Conservation (phyloP, 1,284 basidiomycete genomes). For the Entoloma clypeatum region DNA sequence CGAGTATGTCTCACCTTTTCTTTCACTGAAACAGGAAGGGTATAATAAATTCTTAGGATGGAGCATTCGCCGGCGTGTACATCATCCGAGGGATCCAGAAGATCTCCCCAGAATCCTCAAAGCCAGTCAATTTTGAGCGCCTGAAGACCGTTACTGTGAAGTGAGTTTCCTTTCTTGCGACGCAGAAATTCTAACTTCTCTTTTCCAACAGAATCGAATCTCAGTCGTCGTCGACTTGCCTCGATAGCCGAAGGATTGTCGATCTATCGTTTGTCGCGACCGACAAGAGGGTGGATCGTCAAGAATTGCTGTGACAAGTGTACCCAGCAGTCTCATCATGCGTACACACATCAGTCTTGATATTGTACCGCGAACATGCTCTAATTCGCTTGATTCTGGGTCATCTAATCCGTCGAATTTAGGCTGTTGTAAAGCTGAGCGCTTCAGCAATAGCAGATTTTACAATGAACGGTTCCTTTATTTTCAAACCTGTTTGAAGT, state of each 20-base stretch:
- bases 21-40: no score
- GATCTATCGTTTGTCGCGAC: constrained; percentile 45
- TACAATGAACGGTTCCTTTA: no score
- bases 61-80: constrained; percentile 50
- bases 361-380: no score
- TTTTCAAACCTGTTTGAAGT: no score
- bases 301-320: constrained; percentile 22
- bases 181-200: constrained; percentile 3
- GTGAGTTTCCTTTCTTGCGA: constrained; percentile 32
- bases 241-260: constrained; percentile 49
- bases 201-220: constrained; percentile 42
- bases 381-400: no score
- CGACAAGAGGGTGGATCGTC: constrained; percentile 33
- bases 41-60: no score
- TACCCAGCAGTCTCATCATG: neutral
- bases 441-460: no score
- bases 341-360: no score
- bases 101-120: constrained; percentile 31
- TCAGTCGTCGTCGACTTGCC: constrained; percentile 30
- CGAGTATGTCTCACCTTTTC: constrained; percentile 33
- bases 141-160: constrained; percentile 51
- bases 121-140: constrained; percentile 39
- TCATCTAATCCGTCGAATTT: no score
- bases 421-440: no score
- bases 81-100: constrained; percentile 47